Evolutionary conservation across 345 rosid species (phyloP).

Genomic region (Sisymbrium irio): DNA sequence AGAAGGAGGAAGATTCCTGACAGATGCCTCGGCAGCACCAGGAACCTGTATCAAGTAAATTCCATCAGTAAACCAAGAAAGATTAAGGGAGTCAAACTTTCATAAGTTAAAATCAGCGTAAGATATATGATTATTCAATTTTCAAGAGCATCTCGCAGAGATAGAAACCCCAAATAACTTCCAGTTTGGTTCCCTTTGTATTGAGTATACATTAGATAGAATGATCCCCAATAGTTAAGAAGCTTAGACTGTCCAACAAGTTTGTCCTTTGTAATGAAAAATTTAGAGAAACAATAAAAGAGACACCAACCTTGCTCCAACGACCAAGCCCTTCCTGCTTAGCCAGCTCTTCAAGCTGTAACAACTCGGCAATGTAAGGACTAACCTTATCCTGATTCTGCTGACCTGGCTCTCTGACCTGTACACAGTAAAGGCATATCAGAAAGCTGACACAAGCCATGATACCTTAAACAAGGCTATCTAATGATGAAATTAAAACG

Average conservation of each 20-base stretch:
- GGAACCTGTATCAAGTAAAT: slow-evolving; percentile 49
- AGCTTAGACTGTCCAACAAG: not conserved
- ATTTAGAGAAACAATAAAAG: not conserved
- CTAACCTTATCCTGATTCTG: slow-evolving; percentile 91
- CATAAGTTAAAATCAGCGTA: not conserved
- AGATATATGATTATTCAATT: slow-evolving; percentile 2
- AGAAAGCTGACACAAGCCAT: slow-evolving; percentile 9
- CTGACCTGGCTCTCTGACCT: slow-evolving; percentile 87
- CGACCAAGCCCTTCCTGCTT: slow-evolving; percentile 75
- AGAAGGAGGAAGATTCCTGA: slow-evolving; percentile 90
- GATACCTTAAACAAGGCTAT: slow-evolving; percentile 9
- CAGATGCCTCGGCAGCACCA: slow-evolving; percentile 77
- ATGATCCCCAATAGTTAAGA: not conserved
- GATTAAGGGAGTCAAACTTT: not conserved
- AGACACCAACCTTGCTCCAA: slow-evolving; percentile 74
- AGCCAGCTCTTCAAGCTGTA: slow-evolving; percentile 71
- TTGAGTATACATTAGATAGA: not conserved
- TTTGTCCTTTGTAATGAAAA: not conserved
- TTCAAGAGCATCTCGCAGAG: not conserved
- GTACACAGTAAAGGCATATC: slow-evolving; percentile 21
- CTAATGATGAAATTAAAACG: not conserved
- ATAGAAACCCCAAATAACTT: slow-evolving; percentile 3
- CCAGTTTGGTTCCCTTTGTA: not conserved
- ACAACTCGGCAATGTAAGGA: slow-evolving; percentile 69
- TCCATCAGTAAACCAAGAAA: slow-evolving; percentile 7